Percentiles rank a stretch among this genome's conserved stretches.
Conservation (phyloP, 2,329 filamentous ascomycete genomes). For the Trichoderma citrinoviride region DNA sequence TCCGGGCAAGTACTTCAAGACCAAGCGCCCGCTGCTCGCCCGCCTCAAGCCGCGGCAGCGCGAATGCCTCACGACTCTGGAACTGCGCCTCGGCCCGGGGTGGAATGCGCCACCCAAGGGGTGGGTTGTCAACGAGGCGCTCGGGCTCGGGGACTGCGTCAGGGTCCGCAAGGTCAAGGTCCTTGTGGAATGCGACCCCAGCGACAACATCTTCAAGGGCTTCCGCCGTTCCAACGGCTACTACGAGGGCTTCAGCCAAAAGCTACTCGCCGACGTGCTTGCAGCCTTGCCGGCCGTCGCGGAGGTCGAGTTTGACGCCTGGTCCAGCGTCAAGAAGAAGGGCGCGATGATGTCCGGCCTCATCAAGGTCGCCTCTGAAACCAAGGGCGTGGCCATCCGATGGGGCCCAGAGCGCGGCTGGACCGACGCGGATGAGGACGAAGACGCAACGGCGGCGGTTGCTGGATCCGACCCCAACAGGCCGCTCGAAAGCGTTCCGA, state of each 20-base stretch:
- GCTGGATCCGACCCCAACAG: slow-evolving; percentile 4
- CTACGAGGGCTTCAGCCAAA: slow-evolving; percentile 65
- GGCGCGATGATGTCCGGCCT: slow-evolving; percentile 64
- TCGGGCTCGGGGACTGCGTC: slow-evolving; percentile 62
- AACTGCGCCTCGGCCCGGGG: slow-evolving; percentile 70
- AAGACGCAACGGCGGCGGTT: neutral
- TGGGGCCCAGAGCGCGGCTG: slow-evolving; percentile 70
- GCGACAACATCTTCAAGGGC: slow-evolving; percentile 63
- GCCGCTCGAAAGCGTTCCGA: slow-evolving; percentile 17
- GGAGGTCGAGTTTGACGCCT: slow-evolving; percentile 68
- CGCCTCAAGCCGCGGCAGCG: slow-evolving; percentile 62
- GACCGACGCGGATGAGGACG: slow-evolving; percentile 50
- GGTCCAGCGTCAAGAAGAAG: slow-evolving; percentile 60
- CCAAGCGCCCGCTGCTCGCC: slow-evolving; percentile 67
- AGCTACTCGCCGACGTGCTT: slow-evolving; percentile 57
- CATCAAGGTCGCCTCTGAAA: slow-evolving; percentile 48
- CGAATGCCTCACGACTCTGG: slow-evolving; percentile 58
- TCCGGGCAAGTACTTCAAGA: slow-evolving; percentile 66
- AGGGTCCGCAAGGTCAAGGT: slow-evolving; percentile 60
- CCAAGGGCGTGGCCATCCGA: slow-evolving; percentile 49
- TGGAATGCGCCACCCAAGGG: slow-evolving; percentile 68
- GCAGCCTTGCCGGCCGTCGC: slow-evolving; percentile 54
- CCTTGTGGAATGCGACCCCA: slow-evolving; percentile 71
- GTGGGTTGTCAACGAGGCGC: slow-evolving; percentile 64
- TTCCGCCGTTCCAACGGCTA: slow-evolving; percentile 65